These are phyloP conservation scores for Colletotrichum simmondsii DNA, from an alignment of 2,329 filamentous ascomycete species.

Conservation along the genomic window DNA sequence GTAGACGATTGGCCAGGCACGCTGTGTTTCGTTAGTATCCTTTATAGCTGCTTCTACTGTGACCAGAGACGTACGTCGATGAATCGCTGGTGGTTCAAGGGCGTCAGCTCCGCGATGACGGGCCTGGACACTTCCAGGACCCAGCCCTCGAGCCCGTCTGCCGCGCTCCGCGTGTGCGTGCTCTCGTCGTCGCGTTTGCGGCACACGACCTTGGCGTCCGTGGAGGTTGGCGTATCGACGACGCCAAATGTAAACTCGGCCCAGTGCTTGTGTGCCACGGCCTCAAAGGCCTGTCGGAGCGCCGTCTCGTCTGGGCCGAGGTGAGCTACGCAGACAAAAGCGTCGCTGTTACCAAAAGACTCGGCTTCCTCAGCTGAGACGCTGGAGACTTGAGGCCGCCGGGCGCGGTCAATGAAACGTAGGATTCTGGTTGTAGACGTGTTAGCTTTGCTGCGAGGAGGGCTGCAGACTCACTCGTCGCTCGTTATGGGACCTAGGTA, in stretches of 20 bases:
- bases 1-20: constrained; percentile 50
- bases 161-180: constrained; percentile 33
- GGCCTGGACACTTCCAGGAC: constrained; percentile 41
- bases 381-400: constrained; percentile 39
- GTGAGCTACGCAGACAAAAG: constrained; percentile 45
- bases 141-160: constrained; percentile 42
- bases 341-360: constrained; percentile 43
- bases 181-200: constrained; percentile 44
- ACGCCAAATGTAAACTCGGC: constrained; percentile 49
- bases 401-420: constrained; percentile 39
- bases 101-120: constrained; percentile 46
- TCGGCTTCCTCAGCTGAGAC: constrained; percentile 36
- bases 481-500: constrained; percentile 11
- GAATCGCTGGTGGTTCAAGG: constrained; percentile 45
- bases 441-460: not conserved
- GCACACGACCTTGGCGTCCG: constrained; percentile 41
- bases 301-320: constrained; percentile 36
- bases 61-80: constrained; percentile 43
- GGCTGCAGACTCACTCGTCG: constrained; percentile 4
- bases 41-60: not conserved
- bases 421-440: constrained; percentile 35
- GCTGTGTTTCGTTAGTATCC: constrained; percentile 36
- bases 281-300: constrained; percentile 37
- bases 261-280: constrained; percentile 40
- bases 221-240: constrained; percentile 32